Conservation (phyloP, 495 filamentous ascomycete genomes). For the Penicillium taxi region DNA sequence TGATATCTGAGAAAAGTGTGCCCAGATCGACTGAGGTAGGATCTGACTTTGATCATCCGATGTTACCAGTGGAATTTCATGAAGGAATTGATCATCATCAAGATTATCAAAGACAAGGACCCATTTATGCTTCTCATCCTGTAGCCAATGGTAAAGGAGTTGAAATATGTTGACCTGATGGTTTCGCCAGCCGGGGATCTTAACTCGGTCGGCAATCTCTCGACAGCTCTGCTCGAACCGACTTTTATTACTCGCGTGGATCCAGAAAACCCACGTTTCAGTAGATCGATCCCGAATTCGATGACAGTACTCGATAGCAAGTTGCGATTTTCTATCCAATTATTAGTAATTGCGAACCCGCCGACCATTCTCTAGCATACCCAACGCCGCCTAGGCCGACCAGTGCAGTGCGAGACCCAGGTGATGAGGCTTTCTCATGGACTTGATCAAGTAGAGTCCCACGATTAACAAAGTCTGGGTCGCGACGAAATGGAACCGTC, state of each 20-base stretch:
- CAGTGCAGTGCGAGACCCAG: background rate
- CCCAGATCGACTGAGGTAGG: background rate
- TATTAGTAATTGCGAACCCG: background rate
- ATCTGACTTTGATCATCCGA: slow-evolving; percentile 3
- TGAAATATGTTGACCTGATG: background rate
- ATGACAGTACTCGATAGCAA: background rate
- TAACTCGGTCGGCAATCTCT: background rate
- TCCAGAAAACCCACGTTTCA: background rate
- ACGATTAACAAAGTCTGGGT: background rate
- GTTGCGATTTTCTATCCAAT: background rate
- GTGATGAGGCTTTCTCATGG: background rate
- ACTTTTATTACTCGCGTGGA: slow-evolving; percentile 23
- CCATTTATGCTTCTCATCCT: background rate
- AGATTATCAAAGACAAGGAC: slow-evolving; percentile 1
- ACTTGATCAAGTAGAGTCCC: background rate
- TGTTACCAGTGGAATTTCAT: background rate
- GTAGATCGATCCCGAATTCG: background rate
- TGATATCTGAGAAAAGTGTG: background rate
- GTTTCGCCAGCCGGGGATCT: slow-evolving; percentile 9
- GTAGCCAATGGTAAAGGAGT: background rate
- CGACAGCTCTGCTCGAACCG: slow-evolving; percentile 7
- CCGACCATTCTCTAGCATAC: background rate
- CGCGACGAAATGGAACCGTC: background rate
- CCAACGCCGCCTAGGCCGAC: background rate
- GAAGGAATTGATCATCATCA: slow-evolving; percentile 18